Percentiles rank a stretch among this genome's conserved stretches.
Evolutionary conservation across 805 yeast genomes (phyloP).

Genomic region (Ogataea neopini): DNA sequence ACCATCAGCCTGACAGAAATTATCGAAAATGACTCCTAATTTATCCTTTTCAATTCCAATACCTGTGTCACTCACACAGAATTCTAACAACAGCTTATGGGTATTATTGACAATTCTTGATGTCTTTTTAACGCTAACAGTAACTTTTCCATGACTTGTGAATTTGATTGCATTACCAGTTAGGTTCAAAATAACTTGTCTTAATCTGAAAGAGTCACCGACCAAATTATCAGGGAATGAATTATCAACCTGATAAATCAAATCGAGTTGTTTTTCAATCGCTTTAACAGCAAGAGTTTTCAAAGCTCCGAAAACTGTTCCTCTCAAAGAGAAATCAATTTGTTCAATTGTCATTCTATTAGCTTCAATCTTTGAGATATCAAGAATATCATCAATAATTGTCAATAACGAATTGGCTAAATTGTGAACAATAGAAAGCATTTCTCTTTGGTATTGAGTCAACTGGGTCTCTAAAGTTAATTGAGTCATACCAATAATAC

Average conservation of each 20-base stretch:
- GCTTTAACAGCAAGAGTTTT: conserved; percentile 89
- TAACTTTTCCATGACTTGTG: conserved; percentile 80
- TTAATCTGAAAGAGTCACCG: conserved; percentile 85
- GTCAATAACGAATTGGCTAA: conserved; percentile 83
- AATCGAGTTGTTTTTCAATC: conserved; percentile 78
- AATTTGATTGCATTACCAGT: conserved; percentile 91
- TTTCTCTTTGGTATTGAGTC: conserved; percentile 89
- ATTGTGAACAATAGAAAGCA: conserved; percentile 87
- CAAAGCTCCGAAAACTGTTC: conserved; percentile 87
- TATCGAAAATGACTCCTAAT: conserved; percentile 81
- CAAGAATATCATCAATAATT: conserved; percentile 86
- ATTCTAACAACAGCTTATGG: conserved; percentile 64
- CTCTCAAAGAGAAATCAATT: conserved; percentile 81
- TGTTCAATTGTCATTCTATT: conserved; percentile 91
- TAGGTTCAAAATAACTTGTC: conserved; percentile 83
- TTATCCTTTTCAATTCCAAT: conserved; percentile 87
- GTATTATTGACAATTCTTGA: conserved; percentile 36
- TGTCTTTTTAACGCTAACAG: conserved; percentile 67
- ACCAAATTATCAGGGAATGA: conserved; percentile 84
- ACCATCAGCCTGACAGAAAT: conserved; percentile 92
- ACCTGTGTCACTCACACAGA: conserved; percentile 89
- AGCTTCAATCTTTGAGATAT: conserved; percentile 91
- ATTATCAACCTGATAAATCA: conserved; percentile 79
- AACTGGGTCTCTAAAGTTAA: conserved; percentile 83
- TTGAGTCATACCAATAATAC: conserved; percentile 92